Base-by-base conservation (phyloP, 2,329 filamentous ascomycete species). In the Trichoderma atrobrunneum region DNA sequence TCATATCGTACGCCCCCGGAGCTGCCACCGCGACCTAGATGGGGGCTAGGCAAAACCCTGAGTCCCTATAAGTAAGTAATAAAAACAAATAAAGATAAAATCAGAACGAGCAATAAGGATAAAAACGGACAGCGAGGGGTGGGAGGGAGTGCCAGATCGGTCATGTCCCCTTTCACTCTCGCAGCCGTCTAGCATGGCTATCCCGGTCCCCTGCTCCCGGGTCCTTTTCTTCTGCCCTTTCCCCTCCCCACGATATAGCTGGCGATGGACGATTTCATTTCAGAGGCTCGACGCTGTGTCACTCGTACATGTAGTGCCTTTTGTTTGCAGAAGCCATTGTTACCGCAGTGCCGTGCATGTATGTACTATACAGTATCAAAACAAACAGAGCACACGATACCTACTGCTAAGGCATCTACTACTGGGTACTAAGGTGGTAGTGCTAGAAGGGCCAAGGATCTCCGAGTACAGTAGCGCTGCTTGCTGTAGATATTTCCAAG, bases 81-180 rank as follows among this genome's bases (percentile, higher is more conserved):
- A 26, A 34, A 66, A 36, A n/a, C 43, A 51, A 48, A 24, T 8
- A 18, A 24, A 26, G 39, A 32, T 39, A 61, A 60, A 61, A 51
- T 36, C 24, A 56, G n/a, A 32, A 34, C 10, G 3, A 24, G 34
- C 28, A 34, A 32, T 36, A 21, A 28, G 26, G 34, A 30, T 28
- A 26, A 56, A 66, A 65, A 56, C n/a, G 30, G 43, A 11, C 64
- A 57, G 51, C 64, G 21, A 67, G 64, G 64, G 51, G 51, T 56
- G 30, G 56, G 36, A 59, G 36, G 56, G 36, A 10, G 54, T 59
- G 65, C 65, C 65, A 68, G 65, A 68, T 69, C 66, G 39, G 54
- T 56, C 65, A 65, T 34, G 21, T 48, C 34, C 51, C 54, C 64
- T 57, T 59, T 67, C 56, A 26, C 56, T 39, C 36, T 67, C 26